phyloP scores from a whole-genome alignment of 768 basidiomycete genomes.

The Macrolepiota dolichaula region DNA sequence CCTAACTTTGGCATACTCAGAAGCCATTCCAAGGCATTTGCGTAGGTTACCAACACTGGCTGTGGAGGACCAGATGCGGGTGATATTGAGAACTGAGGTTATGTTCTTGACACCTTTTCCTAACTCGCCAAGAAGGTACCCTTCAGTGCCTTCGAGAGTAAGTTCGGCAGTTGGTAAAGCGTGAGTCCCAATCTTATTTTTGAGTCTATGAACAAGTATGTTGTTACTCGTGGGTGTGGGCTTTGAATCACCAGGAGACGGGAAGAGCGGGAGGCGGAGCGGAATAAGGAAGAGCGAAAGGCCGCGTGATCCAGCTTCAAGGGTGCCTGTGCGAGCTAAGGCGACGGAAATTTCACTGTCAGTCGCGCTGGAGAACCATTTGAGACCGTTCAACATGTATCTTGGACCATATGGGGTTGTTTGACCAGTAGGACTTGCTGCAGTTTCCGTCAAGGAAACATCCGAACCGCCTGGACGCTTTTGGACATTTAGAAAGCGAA shows the following conservation, averaged over 20 bases:
- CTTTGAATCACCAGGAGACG: slow-evolving; percentile 31
- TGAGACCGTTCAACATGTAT: slow-evolving; percentile 66
- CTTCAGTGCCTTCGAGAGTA: slow-evolving; percentile 54
- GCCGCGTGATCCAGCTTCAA: slow-evolving; percentile 52
- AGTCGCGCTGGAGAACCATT: slow-evolving; percentile 85
- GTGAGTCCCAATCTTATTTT: slow-evolving; percentile 77
- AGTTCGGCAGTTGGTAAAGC: slow-evolving; percentile 76
- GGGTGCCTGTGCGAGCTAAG: slow-evolving; percentile 65
- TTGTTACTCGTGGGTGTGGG: slow-evolving; percentile 57
- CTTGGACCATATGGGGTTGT: slow-evolving; percentile 40
- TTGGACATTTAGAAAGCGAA: slow-evolving; percentile 27
- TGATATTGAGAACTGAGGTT: slow-evolving; percentile 72
- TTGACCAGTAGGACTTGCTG: slow-evolving; percentile 38
- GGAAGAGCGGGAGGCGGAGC: slow-evolving; percentile 53
- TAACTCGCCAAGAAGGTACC: slow-evolving; percentile 56
- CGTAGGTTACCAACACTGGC: slow-evolving; percentile 54
- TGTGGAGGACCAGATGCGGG: slow-evolving; percentile 64
- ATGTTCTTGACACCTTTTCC: slow-evolving; percentile 66
- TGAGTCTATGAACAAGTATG: slow-evolving; percentile 68
- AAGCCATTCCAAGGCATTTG: slow-evolving; percentile 62
- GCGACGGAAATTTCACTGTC: slow-evolving; percentile 72
- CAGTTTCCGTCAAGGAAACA: slow-evolving; percentile 70
- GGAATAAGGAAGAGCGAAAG: slow-evolving; percentile 77
- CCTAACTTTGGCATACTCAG: slow-evolving; percentile 60
- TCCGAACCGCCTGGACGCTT: slow-evolving; percentile 75